Base-by-base conservation (phyloP, 148 eudicot species). In the Talinum fruticosum region DNA sequence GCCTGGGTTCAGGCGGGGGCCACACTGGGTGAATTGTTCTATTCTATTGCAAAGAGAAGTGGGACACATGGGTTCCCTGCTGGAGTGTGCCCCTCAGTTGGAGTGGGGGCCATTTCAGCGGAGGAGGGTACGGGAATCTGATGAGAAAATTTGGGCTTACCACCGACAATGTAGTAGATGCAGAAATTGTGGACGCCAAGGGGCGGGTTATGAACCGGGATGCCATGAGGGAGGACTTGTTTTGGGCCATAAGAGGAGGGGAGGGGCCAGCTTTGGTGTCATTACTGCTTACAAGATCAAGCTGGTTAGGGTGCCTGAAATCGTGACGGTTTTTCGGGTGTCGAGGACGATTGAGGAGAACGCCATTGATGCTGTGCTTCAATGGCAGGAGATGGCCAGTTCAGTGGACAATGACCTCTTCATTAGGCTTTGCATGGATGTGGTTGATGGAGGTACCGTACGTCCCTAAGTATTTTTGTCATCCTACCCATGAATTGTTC, bases 71-170 rank as follows among this genome's bases (percentile, higher is more conserved):
- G 53, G 4, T 70, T 70, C 73, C 73, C 73, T 0, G 73, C 33
- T 70, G 73, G 73, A 10, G 73, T 70, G 19, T 70, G 73, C 47
- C 53, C 73, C 19, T 38, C 73, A 6, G 73, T 70, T 41, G 73
- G 73, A 16, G 73, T 37, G 13, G 73, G 72, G 72, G 72, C 24
- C 72, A 69, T 15, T 23, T 69, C 30, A 69, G 44, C 44, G 72
- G 72, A 8, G 72, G 72, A 19, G 72, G 72, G 49, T 69, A 69
- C 18, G 72, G 72, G 16, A 69, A 36, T 37, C 37, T 69, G 72
- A 38, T 69, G 49, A 37, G 72, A 38, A 69, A 69, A 37, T 69
- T 36, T 23, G 72, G 53, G 33, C 73, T 70, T 70, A 23, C 73
- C 16, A n/a, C 8, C 0, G 73, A 70, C 29, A n/a, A 70, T 38